phyloP scores from a whole-genome alignment of 805 yeast genomes.

The Limtongia smithiae region DNA sequence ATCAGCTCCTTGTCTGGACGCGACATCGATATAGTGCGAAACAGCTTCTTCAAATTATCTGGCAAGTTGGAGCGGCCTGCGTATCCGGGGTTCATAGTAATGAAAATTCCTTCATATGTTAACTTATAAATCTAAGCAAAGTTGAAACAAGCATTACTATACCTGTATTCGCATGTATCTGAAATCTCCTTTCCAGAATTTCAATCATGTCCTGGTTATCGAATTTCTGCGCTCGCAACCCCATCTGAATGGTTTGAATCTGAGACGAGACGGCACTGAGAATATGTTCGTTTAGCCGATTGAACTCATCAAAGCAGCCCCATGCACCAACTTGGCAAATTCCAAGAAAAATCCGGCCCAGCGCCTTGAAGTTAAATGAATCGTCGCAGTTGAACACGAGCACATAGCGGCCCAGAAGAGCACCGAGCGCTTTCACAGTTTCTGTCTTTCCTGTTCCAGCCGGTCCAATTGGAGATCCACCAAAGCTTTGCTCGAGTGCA shows the following conservation, averaged over 20 bases:
- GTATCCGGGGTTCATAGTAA: slow-evolving; percentile 89
- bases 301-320: slow-evolving; percentile 97
- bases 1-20: slow-evolving; percentile 67
- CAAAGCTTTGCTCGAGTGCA: slow-evolving; percentile 67
- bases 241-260: slow-evolving; percentile 65
- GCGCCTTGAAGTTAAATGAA: slow-evolving; percentile 72
- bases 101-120: slow-evolving; percentile 57
- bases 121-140: background rate
- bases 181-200: slow-evolving; percentile 30
- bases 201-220: slow-evolving; percentile 21
- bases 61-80: slow-evolving; percentile 80
- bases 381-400: slow-evolving; percentile 91
- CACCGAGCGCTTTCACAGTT: slow-evolving; percentile 78
- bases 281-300: slow-evolving; percentile 65
- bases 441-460: slow-evolving; percentile 96
- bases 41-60: slow-evolving; percentile 75
- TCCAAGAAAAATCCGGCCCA: slow-evolving; percentile 74
- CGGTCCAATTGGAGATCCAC: slow-evolving; percentile 94
- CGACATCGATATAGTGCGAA: slow-evolving; percentile 70
- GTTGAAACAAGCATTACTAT: background rate
- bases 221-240: slow-evolving; percentile 37
- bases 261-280: slow-evolving; percentile 83
- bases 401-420: slow-evolving; percentile 73
- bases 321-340: slow-evolving; percentile 81
- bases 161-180: slow-evolving; percentile 32